A percentile compares a stretch with the other conserved stretches of the same genome.
phyloP scores from a whole-genome alignment of 1,284 basidiomycete species.

The Singerocomus inundabilis region DNA sequence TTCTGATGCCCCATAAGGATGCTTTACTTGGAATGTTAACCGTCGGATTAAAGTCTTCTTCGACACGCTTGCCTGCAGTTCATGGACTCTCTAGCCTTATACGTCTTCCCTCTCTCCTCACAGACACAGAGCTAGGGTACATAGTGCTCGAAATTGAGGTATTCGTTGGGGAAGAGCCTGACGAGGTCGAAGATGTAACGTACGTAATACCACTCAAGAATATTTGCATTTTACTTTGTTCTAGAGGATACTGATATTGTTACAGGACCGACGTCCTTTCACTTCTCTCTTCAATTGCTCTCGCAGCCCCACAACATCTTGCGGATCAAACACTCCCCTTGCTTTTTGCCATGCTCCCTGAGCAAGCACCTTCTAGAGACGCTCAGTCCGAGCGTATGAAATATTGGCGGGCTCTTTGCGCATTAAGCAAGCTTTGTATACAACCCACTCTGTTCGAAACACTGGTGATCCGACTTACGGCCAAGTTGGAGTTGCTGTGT shows the following conservation, averaged over 20 bases:
- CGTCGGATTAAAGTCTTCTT: slow-evolving; percentile 56
- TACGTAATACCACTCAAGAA: slow-evolving; percentile 23
- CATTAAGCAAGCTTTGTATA: slow-evolving; percentile 74
- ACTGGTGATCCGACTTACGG: slow-evolving; percentile 75
- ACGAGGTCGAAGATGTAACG: slow-evolving; percentile 60
- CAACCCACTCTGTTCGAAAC: slow-evolving; percentile 82
- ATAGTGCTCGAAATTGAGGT: slow-evolving; percentile 78
- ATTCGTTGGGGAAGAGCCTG: slow-evolving; percentile 55
- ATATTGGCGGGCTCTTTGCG: slow-evolving; percentile 70
- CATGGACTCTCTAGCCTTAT: slow-evolving; percentile 62
- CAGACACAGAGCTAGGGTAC: slow-evolving; percentile 74
- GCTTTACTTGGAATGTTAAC: slow-evolving; percentile 68
- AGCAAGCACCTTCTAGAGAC: slow-evolving; percentile 55
- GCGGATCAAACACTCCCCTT: slow-evolving; percentile 78
- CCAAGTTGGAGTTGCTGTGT: slow-evolving; percentile 76
- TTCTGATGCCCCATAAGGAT: slow-evolving; percentile 70
- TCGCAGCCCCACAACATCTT: slow-evolving; percentile 64
- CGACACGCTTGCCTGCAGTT: slow-evolving; percentile 59
- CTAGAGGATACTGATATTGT: slow-evolving; percentile 3
- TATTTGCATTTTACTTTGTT: not conserved
- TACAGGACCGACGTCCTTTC: slow-evolving; percentile 65
- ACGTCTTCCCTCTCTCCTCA: slow-evolving; percentile 62
- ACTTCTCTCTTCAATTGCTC: slow-evolving; percentile 67
- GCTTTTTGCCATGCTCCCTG: slow-evolving; percentile 75
- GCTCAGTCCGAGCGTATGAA: slow-evolving; percentile 56